Evolutionary conservation across 345 rosid species (phyloP).

Genomic region (Populus pruinosa): DNA sequence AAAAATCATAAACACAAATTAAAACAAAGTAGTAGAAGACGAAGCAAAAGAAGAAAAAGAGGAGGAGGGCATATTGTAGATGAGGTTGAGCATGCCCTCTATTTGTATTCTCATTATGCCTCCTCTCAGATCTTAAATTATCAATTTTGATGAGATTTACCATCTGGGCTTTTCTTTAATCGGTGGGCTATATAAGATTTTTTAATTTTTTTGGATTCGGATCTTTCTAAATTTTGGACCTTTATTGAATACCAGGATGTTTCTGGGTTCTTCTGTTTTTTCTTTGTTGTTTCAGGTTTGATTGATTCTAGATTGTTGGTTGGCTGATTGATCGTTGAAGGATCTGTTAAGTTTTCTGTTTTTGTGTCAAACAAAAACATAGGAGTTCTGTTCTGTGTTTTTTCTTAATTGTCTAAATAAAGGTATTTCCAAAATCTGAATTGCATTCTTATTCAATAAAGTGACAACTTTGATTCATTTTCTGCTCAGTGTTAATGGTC

Average conservation of each 20-base stretch:
- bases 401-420: conserved; percentile 23
- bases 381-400: conserved; percentile 21
- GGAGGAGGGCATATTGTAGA: conserved; percentile 37
- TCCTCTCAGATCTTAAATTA: conserved; percentile 74
- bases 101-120: conserved; percentile 36
- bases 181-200: conserved; percentile 51
- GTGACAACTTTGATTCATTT: conserved; percentile 12
- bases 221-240: conserved; percentile 33
- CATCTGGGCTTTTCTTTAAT: conserved; percentile 62
- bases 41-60: conserved; percentile 9
- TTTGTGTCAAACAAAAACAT: conserved; percentile 16
- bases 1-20: conserved; percentile 5
- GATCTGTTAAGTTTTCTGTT: conserved; percentile 46
- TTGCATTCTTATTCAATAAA: neutral
- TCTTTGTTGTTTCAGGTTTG: conserved; percentile 32
- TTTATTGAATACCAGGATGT: conserved; percentile 18
- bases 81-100: conserved; percentile 67
- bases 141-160: conserved; percentile 43
- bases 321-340: conserved; percentile 37
- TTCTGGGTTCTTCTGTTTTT: conserved; percentile 9
- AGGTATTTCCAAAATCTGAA: conserved; percentile 37
- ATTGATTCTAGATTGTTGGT: conserved; percentile 24
- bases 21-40: conserved; percentile 23
- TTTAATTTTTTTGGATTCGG: conserved; percentile 37
- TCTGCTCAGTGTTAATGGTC: neutral